Evolutionary conservation across 2,329 filamentous ascomycete species (phyloP), one percentile per base, ranked within the genome.

Genomic region (Cladosporium sp.): DNA sequence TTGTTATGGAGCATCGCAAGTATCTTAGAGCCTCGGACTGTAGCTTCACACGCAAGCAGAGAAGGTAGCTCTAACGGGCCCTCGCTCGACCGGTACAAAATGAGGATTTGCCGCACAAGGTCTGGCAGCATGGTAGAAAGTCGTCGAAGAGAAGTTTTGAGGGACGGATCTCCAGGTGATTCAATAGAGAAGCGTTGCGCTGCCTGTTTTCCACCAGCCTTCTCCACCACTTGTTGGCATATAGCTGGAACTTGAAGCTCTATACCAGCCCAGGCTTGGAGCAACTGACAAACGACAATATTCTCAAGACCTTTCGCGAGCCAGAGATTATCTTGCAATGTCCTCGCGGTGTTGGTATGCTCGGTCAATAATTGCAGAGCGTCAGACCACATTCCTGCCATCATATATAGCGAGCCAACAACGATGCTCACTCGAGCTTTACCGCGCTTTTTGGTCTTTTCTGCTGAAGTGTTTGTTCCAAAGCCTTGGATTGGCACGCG

Each of bases 301-400:
- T 91, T 83, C 66, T 99, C 95, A 17, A 99, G 76, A 1, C 89
- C 91, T 70, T 97, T 97, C 15, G 88, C 93, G 70, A 96, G 89
- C 92, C 93, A 99, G n/a, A 97, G 68, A 68, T 96, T 89, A 69
- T 99, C 93, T 61, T 89, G 91, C 52, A 88, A 80, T 32, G 83
- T 84, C 60, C 89, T 86, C 13, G 89, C 86, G 59, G 85, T 82
- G 8, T 80, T 80, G 2, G 88, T 90, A 48, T 86, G 89, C 54
- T 96, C 92, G 8, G 83, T 76, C 18, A 96, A 79, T 64, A 95
- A 89, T 65, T 83, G 86, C 40, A 97, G 69, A 7, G 92, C 91
- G 70, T 97, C 91, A 42, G 78, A 81, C 90, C 93, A 96, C 55
- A 90, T 83, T 20, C 93, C 93, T 47, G 89, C 87, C 68, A 91